Base-by-base conservation (phyloP, 1,139 yeast genomes). In the Pichia sp. region DNA sequence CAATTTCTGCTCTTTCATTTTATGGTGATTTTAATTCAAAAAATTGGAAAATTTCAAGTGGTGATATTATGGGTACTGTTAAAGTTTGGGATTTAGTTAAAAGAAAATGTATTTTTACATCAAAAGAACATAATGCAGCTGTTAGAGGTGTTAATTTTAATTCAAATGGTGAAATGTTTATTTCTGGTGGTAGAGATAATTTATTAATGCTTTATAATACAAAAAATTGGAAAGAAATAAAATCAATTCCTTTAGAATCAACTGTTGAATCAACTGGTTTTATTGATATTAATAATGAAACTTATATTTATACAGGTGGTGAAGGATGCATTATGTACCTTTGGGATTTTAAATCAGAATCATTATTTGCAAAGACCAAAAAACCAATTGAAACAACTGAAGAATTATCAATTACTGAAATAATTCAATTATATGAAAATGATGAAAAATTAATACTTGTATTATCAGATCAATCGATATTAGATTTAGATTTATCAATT, bases 121-220 rank as follows among this genome's bases (percentile, higher is more conserved):
- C 82, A 28, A 68, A 81, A 40, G 95, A 87, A 53, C 98, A 94
- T 60, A 76, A 75, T 7, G 74, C 87, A 24, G 94, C 96, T 0
- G 94, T 92, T 2, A 77, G 98, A 63, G 96, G 96, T 0, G 67
- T 92, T 23, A 87, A 79, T 29, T 85, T 90, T 55, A 67, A 66
- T 50, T 57, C 58, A 0, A 70, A 69, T 35, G 86, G 84, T 8
- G 69, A 71, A 29, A 63, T 68, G 34, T 73, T 92, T 50, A 63
- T 90, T 31, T 78, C 86, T 53, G 97, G 95, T 52, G 97, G 97
- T 27, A 76, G 99, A 67, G 98, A 94, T 62, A 83, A 82, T 56
- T 73, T 90, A 49, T 71, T 83, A 41, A 74, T 82, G 51, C 65
- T 87, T 38, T 85, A 82, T 71, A 75, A 75, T 55, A 33, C 50